Conservation (phyloP, 192 early-diverging fungal genomes). For the Coemansia sp. region DNA sequence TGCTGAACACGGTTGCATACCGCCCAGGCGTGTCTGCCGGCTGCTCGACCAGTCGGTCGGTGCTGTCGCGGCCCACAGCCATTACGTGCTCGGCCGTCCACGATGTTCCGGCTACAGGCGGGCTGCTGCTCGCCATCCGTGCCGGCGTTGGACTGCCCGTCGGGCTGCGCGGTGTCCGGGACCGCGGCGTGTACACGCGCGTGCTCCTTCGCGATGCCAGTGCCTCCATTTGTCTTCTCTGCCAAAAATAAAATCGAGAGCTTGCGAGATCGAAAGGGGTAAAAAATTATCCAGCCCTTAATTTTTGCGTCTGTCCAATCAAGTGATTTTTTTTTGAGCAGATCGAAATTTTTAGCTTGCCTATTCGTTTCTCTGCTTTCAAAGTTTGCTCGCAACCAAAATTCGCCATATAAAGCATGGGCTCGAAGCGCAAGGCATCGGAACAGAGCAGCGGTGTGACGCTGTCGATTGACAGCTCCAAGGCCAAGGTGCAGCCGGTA, state of each 20-base stretch:
- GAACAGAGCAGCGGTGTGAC: constrained; percentile 9
- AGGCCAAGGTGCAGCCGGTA: constrained; percentile 45
- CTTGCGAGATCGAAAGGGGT: neutral
- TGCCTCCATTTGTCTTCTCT: neutral
- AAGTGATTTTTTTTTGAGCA: no score
- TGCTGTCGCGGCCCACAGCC: no score
- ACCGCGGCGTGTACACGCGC: constrained; percentile 19
- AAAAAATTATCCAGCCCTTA: no score
- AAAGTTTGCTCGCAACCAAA: no score
- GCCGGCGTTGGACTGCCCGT: constrained; percentile 1
- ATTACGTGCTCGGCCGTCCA: neutral
- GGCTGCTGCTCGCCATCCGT: neutral
- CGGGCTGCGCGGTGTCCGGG: neutral
- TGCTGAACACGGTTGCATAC: constrained; percentile 20
- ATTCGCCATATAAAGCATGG: constrained; percentile 26
- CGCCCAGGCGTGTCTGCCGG: constrained; percentile 3
- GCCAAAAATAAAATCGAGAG: neutral
- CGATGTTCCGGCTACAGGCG: constrained; percentile 23
- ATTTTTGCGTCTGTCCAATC: no score
- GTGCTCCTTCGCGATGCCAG: constrained; percentile 4
- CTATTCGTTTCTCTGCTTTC: no score
- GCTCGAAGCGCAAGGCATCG: constrained; percentile 35
- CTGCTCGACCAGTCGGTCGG: no score
- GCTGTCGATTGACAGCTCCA: constrained; percentile 34
- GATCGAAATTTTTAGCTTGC: no score